These are phyloP conservation scores for Monilinia fructigena DNA, from an alignment of 2,329 filamentous ascomycete genomes.

Conservation along the genomic window DNA sequence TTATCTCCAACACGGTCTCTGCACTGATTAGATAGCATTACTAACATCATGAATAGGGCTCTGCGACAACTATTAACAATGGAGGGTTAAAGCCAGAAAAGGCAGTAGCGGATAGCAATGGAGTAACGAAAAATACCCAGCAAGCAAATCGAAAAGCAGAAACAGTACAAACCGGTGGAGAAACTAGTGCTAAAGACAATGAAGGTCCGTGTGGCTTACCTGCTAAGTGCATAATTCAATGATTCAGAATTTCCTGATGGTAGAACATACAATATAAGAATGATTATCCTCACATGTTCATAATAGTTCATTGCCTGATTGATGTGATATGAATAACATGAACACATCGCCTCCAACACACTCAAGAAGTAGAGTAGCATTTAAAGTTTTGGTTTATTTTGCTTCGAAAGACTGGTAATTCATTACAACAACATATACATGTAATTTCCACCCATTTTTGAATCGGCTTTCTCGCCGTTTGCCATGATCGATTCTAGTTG, in stretches of 20 bases:
- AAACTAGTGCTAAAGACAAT: constrained; percentile 45
- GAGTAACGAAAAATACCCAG: constrained; percentile 31
- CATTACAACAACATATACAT: not conserved
- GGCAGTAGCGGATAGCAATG: constrained; percentile 34
- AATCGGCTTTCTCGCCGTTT: not conserved
- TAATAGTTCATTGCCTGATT: not conserved
- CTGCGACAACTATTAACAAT: constrained; percentile 38
- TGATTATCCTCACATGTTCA: not conserved
- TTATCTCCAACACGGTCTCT: not conserved
- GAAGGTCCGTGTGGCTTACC: constrained; percentile 78
- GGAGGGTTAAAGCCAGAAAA: constrained; percentile 27
- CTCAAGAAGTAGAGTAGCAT: too few relatives aligned
- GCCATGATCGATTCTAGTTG: constrained; percentile 16
- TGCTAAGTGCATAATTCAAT: constrained; percentile 66
- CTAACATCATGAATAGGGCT: constrained; percentile 40
- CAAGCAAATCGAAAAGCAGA: constrained; percentile 29
- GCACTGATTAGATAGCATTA: not conserved
- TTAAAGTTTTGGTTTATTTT: not conserved
- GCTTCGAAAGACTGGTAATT: not conserved
- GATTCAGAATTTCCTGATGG: not conserved
- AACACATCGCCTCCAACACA: not conserved
- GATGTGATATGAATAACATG: not conserved
- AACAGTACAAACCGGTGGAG: constrained; percentile 36
- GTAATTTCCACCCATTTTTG: not conserved
- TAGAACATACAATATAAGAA: not conserved